Conservation (phyloP, 2,329 filamentous ascomycete species). For the Colletotrichum sp. region DNA sequence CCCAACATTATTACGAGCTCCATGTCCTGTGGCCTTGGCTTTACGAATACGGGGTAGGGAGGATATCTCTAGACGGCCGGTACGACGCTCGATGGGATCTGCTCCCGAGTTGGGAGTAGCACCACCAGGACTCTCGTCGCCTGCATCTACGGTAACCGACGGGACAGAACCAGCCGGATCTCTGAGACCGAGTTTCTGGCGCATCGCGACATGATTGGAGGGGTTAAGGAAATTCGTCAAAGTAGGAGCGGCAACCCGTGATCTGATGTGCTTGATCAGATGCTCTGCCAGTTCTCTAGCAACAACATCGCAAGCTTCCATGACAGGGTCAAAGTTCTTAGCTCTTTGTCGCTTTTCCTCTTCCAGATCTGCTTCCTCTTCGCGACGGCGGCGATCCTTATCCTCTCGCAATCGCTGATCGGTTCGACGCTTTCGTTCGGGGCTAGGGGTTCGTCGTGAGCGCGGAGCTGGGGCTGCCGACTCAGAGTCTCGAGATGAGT, state of each 20-base stretch:
- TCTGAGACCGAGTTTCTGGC: constrained; percentile 71
- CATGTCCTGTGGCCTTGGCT: constrained; percentile 59
- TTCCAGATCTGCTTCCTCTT: constrained; percentile 83
- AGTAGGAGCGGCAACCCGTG: constrained; percentile 81
- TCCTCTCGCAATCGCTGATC: constrained; percentile 68
- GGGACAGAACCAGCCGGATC: constrained; percentile 35
- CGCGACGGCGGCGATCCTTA: constrained; percentile 66
- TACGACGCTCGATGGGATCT: constrained; percentile 66
- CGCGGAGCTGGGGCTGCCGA: constrained; percentile 25
- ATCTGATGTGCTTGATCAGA: constrained; percentile 86
- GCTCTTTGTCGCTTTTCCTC: constrained; percentile 90
- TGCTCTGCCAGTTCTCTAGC: constrained; percentile 84
- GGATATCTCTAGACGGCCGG: constrained; percentile 63
- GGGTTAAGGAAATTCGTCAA: constrained; percentile 86
- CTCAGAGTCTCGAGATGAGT: constrained; percentile 14
- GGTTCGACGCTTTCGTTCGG: constrained; percentile 36
- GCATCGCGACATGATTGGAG: constrained; percentile 77
- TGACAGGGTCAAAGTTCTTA: constrained; percentile 87
- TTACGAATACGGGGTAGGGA: constrained; percentile 80
- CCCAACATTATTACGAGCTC: constrained; percentile 56
- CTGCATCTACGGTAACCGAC: constrained; percentile 62
- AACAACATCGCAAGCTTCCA: constrained; percentile 80
- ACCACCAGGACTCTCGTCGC: constrained; percentile 65
- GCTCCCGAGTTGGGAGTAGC: constrained; percentile 71
- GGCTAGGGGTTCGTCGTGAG: constrained; percentile 39